phyloP scores from a whole-genome alignment of 2,329 filamentous ascomycete genomes.

The Cladosporium austrohemisphaericum region DNA sequence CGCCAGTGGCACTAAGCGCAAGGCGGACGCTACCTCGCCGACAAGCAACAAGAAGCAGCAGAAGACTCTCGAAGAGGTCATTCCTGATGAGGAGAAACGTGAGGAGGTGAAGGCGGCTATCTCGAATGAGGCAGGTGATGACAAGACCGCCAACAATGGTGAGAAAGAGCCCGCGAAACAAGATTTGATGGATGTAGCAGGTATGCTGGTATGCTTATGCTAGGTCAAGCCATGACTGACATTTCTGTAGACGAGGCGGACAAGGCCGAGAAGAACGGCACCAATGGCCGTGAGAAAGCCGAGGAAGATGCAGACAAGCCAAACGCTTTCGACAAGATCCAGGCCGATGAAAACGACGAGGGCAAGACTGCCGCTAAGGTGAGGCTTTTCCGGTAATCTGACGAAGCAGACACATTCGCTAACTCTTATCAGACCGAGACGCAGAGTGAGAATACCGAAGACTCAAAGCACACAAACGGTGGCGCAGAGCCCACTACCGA shows the following conservation, averaged over 20 bases:
- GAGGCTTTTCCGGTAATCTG: not conserved
- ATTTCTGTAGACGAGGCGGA: slow-evolving; percentile 13
- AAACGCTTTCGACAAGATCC: slow-evolving; percentile 29
- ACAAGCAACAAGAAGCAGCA: slow-evolving; percentile 45
- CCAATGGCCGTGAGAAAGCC: slow-evolving; percentile 23
- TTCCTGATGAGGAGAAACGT: slow-evolving; percentile 37
- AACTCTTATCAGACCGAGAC: slow-evolving; percentile 5
- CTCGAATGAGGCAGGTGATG: slow-evolving; percentile 8
- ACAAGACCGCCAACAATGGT: not conserved
- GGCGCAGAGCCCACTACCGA: slow-evolving; percentile 9
- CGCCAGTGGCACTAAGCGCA: slow-evolving; percentile 35
- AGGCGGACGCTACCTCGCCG: slow-evolving; percentile 32
- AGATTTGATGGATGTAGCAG: slow-evolving; percentile 14
- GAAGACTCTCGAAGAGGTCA: slow-evolving; percentile 51
- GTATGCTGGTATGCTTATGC: slow-evolving; percentile 19
- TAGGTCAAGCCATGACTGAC: no score
- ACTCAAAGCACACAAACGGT: slow-evolving; percentile 17
- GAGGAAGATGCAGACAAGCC: slow-evolving; percentile 23
- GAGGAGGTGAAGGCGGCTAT: slow-evolving; percentile 18
- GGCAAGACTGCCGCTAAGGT: slow-evolving; percentile 21
- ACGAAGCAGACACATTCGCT: not conserved
- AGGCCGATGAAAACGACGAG: slow-evolving; percentile 29
- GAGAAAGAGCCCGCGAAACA: slow-evolving; percentile 19
- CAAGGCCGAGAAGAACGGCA: slow-evolving; percentile 24
- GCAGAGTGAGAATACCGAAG: not conserved